phyloP scores from a whole-genome alignment of 2,329 filamentous ascomycete genomes.

The Apiospora arundinis region DNA sequence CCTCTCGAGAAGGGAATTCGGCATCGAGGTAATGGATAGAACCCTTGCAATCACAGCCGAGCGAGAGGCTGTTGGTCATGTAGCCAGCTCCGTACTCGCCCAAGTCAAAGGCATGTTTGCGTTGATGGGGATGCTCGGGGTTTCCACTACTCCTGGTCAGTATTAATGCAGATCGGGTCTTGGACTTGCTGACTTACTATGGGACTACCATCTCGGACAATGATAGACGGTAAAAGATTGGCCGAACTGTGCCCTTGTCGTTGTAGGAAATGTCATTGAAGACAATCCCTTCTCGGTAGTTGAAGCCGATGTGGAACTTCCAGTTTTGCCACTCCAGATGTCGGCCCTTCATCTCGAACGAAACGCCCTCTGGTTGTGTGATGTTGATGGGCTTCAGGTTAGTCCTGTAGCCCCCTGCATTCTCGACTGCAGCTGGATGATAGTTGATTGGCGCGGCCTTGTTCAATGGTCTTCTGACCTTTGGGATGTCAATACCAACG shows the following conservation, averaged over 20 bases:
- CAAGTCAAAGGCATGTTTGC: conserved; percentile 82
- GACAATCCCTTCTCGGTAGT: conserved; percentile 90
- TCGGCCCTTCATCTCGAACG: conserved; percentile 78
- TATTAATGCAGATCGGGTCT: background rate
- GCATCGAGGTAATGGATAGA: conserved; percentile 92
- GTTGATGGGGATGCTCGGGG: conserved; percentile 79
- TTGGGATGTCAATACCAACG: conserved; percentile 83
- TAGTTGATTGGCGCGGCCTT: conserved; percentile 80
- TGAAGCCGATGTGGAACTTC: conserved; percentile 92
- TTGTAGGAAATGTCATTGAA: conserved; percentile 90
- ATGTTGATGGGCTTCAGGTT: conserved; percentile 88
- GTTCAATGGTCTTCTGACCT: conserved; percentile 76
- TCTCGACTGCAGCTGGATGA: conserved; percentile 73
- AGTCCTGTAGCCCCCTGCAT: conserved; percentile 75
- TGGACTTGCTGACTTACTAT: conserved; percentile 54
- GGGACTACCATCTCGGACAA: conserved; percentile 94
- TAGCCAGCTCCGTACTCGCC: conserved; percentile 84
- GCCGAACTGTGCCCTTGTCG: conserved; percentile 78
- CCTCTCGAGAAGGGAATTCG: conserved; percentile 79
- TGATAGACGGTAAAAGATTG: conserved; percentile 87
- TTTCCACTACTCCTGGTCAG: conserved; percentile 58
- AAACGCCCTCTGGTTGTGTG: conserved; percentile 87
- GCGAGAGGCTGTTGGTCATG: conserved; percentile 78
- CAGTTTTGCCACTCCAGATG: conserved; percentile 90
- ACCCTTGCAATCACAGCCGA: conserved; percentile 88